Percentiles rank a stretch among this genome's conserved stretches.
phyloP scores from a whole-genome alignment of 441 rosid genomes.

The Macaranga tanarius region DNA sequence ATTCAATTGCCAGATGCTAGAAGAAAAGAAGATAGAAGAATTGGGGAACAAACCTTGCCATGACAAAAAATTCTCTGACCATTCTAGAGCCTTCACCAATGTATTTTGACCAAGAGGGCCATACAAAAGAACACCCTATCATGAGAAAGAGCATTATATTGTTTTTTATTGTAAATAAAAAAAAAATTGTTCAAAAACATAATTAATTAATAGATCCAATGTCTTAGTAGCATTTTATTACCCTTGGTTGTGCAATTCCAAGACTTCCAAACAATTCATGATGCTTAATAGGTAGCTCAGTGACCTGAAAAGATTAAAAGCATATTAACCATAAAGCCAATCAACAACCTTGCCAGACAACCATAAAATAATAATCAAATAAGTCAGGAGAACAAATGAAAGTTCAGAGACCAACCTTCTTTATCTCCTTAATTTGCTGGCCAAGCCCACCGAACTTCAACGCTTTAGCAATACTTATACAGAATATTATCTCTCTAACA shows the following conservation, averaged over 20 bases:
- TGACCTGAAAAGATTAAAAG: conserved; percentile 53
- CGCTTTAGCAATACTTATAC: too few species aligned
- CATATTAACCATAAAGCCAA: conserved; percentile 4
- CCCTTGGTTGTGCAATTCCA: conserved; percentile 98
- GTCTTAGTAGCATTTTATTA: conserved; percentile 11
- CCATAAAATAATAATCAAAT: not conserved
- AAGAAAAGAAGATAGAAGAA: not conserved
- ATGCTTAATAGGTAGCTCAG: conserved; percentile 86
- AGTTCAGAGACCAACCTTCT: conserved; percentile 51
- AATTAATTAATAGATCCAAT: conserved; percentile 3
- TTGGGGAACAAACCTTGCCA: conserved; percentile 78
- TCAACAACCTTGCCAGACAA: not conserved
- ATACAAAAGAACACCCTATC: conserved; percentile 88
- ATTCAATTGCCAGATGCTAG: not conserved
- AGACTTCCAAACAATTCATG: conserved; percentile 90
- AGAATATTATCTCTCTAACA: too few species aligned
- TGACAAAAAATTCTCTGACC: conserved; percentile 97
- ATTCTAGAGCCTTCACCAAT: conserved; percentile 98
- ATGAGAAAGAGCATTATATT: not conserved
- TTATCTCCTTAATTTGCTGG: conserved; percentile 94
- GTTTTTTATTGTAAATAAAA: not conserved
- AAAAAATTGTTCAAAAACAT: not conserved
- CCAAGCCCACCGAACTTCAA: conserved; percentile 97
- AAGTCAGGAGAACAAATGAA: not conserved
- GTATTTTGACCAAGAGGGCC: conserved; percentile 98